Evolutionary conservation across 345 rosid species (phyloP).

Genomic region (Cochlearia excelsa): DNA sequence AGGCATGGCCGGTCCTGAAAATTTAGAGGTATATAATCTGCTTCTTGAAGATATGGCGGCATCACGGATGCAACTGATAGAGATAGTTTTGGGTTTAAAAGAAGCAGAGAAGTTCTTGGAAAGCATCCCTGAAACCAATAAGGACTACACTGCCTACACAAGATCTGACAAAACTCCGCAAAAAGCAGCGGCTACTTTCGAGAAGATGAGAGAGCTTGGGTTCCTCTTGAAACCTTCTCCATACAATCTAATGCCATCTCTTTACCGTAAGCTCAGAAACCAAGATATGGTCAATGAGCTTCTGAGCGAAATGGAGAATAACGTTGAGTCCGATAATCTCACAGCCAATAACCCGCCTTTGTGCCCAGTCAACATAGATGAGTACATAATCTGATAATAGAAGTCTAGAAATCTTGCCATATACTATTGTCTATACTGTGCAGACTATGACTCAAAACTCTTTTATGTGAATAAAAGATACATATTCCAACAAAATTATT

Average conservation of each 20-base stretch:
- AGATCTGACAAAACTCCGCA: slow-evolving; percentile 8
- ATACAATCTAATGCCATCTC: slow-evolving; percentile 14
- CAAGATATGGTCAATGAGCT: neutral
- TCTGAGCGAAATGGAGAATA: slow-evolving; percentile 22
- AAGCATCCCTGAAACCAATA: slow-evolving; percentile 13
- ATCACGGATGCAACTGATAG: slow-evolving; percentile 5
- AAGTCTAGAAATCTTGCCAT: too few relatives aligned
- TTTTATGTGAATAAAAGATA: too few relatives aligned
- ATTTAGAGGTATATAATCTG: neutral
- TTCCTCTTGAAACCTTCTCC: slow-evolving; percentile 20
- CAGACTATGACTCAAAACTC: too few relatives aligned
- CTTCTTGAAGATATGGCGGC: slow-evolving; percentile 16
- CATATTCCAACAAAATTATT: too few relatives aligned
- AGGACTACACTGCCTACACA: slow-evolving; percentile 23
- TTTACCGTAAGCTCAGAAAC: slow-evolving; percentile 9
- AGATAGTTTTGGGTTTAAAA: slow-evolving; percentile 17
- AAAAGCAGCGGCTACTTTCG: neutral
- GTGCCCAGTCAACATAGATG: too few relatives aligned
- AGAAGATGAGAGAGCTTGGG: slow-evolving; percentile 15
- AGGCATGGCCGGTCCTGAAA: slow-evolving; percentile 21
- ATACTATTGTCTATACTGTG: too few relatives aligned
- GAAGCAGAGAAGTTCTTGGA: slow-evolving; percentile 25
- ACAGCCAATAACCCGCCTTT: neutral
- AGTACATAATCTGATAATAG: too few relatives aligned
- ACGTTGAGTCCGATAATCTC: slow-evolving; percentile 6